Evolutionary conservation across 208 protist species (phyloP).

Genomic region (Blastocrithidia nonstop): DNA sequence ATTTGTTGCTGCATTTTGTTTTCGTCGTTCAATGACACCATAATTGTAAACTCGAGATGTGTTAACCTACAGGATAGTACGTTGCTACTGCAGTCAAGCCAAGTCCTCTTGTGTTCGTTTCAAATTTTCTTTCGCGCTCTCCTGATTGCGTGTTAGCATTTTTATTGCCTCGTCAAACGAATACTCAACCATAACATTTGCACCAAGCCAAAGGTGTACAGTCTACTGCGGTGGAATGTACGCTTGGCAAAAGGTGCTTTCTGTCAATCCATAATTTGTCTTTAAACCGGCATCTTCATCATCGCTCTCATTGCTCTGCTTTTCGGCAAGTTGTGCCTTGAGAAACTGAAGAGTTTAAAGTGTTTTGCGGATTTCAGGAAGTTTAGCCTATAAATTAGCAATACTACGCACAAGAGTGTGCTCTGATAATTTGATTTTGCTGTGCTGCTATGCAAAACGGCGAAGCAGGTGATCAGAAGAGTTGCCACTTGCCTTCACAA

Average conservation of each 20-base stretch:
- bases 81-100: conserved; percentile 92
- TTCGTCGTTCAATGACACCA: conserved; percentile 74
- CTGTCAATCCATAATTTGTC: conserved; percentile 81
- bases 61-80: conserved; percentile 92
- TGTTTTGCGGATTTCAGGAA: conserved; percentile 88
- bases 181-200: conserved; percentile 96
- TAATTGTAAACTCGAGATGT: conserved; percentile 92
- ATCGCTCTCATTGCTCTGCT: conserved; percentile 5
- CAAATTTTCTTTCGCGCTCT: conserved; percentile 67
- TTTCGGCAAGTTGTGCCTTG: conserved; percentile 29
- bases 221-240: conserved; percentile 65
- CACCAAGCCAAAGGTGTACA: conserved; percentile 89
- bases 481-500: conserved; percentile 61
- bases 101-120: conserved; percentile 85
- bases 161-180: conserved; percentile 88
- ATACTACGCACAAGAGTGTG: conserved; percentile 75
- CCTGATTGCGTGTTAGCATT: conserved; percentile 84
- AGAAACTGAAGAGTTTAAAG: conserved; percentile 78
- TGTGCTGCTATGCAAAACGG: conserved; percentile 77
- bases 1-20: conserved; percentile 1
- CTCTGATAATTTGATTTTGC: conserved; percentile 89
- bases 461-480: conserved; percentile 71
- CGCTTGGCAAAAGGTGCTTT: conserved; percentile 80
- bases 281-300: conserved; percentile 21
- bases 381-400: conserved; percentile 73